A percentile compares a stretch with the other conserved stretches of the same genome.
Evolutionary conservation across 129 eudicot genomes (phyloP).

Genomic region (Chrysanthemum seticuspe): DNA sequence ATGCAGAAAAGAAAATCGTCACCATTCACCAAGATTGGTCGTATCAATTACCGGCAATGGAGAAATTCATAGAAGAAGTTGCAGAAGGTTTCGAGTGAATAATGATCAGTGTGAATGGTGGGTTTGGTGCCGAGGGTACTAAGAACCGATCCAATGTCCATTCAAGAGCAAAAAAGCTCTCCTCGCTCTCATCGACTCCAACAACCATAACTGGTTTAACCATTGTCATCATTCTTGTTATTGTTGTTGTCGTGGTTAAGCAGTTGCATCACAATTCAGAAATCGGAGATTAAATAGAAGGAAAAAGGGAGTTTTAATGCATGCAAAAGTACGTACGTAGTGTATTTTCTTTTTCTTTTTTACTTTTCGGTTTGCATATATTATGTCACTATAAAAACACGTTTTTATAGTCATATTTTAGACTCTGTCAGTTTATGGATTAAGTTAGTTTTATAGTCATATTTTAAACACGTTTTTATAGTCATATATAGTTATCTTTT

Average conservation of each 20-base stretch:
- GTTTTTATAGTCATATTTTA: too few species aligned
- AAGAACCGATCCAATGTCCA: constrained; percentile 74
- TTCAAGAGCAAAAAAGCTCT: constrained; percentile 68
- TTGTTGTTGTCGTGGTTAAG: background rate
- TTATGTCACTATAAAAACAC: too few species aligned
- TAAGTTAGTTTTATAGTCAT: too few species aligned
- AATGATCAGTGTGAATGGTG: constrained; percentile 52
- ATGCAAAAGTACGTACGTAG: too few species aligned
- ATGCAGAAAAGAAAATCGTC: background rate
- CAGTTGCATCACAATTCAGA: constrained; percentile 12
- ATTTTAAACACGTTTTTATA: too few species aligned
- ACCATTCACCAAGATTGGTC: too few species aligned
- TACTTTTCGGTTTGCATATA: too few species aligned
- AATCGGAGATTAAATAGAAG: constrained; percentile 25
- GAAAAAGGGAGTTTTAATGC: background rate
- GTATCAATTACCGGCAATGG: constrained; percentile 51
- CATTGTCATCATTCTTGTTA: constrained; percentile 24
- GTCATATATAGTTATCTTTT: too few species aligned
- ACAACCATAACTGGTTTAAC: constrained; percentile 72
- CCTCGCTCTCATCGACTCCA: constrained; percentile 83
- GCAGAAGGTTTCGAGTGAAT: constrained; percentile 71
- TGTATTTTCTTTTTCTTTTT: too few species aligned
- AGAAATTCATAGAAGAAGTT: constrained; percentile 50
- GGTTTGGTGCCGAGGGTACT: constrained; percentile 31
- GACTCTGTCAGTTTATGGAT: too few species aligned